Evolutionary conservation across 176 grass and related monocot species (phyloP), one percentile per base, ranked within the genome.

Genomic region (Stipa capillata): DNA sequence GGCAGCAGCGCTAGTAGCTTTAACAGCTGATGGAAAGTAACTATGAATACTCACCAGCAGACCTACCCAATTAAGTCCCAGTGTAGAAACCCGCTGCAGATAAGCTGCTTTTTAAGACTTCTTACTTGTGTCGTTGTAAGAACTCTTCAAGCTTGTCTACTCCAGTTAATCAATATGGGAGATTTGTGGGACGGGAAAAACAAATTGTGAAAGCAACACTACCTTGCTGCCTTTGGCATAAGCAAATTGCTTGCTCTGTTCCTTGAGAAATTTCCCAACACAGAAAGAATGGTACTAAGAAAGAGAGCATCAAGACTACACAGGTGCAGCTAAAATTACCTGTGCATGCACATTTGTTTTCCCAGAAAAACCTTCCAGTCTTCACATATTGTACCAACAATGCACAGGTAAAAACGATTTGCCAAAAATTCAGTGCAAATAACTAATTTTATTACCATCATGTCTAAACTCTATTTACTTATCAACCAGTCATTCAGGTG

Each of bases 321-420:
- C 55, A 83, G n/a, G 23, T 83, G 43, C 31, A 72, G 40, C 41
- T 37, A 81, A 73, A 58, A 74, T 76, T 81, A 87, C 78, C 78
- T 81, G 53, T 45, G 15, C 13, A 20, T 68, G 79, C 20, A 60
- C 53, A 82, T 60, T 82, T 49, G n/a, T 78, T 72, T 68, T 49
- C 44, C 32, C 68, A 74, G 36, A 65, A 71, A 72, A 75, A 55
- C 53, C 41, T 60, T 20, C 74, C 34, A 47, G 57, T 14, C 31
- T 70, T 84, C 64, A 83, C 60, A 84, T 63, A 21, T 64, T 48
- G n/a, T 65, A 65, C 31, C 31, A 41, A 63, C 37, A 57, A 53
- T 53, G 24, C 16, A 44, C 59, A 50, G 27, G 79, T 78, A 57
- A 45, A 79, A 18, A n/a, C n/a, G n/a, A 32, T 13, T 80, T 67